Conservation (phyloP, 495 filamentous ascomycete species). For the Opeltia flavorubescens region DNA sequence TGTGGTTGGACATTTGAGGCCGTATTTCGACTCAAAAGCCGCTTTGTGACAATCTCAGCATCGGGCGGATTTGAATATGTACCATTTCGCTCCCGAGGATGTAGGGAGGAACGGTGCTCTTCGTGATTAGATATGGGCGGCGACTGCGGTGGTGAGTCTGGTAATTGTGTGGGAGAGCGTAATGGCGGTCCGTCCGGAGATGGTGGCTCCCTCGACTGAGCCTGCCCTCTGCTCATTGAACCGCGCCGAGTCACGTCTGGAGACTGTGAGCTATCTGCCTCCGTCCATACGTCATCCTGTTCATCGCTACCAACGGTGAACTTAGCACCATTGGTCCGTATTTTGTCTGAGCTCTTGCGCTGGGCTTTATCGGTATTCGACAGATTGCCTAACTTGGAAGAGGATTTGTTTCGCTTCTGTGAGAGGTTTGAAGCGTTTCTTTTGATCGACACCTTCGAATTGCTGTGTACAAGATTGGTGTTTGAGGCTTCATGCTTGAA, state of each 20-base stretch:
- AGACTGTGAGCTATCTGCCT: conserved; percentile 15
- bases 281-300: conserved; percentile 16
- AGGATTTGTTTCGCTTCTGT: conserved; percentile 5
- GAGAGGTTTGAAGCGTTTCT: conserved; percentile 10
- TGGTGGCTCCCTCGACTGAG: conserved; percentile 10
- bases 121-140: conserved; percentile 2
- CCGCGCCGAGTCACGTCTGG: conserved; percentile 9
- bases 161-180: conserved; percentile 7
- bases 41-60: conserved; percentile 14
- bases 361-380: conserved; percentile 9
- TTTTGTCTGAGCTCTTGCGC: not conserved
- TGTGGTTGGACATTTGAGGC: conserved; percentile 3
- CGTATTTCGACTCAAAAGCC: conserved; percentile 13
- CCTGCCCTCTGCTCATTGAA: conserved; percentile 5
- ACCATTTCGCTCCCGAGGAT: not conserved
- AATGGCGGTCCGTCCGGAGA: conserved; percentile 14
- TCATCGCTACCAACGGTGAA: conserved; percentile 15
- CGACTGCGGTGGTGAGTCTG: conserved; percentile 14
- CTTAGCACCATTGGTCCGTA: not conserved
- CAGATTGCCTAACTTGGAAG: conserved; percentile 11
- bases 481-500: conserved; percentile 13
- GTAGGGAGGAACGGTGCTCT: not conserved
- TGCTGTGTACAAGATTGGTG: conserved; percentile 6
- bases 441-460: conserved; percentile 13
- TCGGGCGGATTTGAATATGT: conserved; percentile 9